A percentile compares a stretch with the other conserved stretches of the same genome.
These are phyloP conservation scores for Taiozyma sp. DNA, from an alignment of 1,139 yeast genomes.

Conservation along the genomic window DNA sequence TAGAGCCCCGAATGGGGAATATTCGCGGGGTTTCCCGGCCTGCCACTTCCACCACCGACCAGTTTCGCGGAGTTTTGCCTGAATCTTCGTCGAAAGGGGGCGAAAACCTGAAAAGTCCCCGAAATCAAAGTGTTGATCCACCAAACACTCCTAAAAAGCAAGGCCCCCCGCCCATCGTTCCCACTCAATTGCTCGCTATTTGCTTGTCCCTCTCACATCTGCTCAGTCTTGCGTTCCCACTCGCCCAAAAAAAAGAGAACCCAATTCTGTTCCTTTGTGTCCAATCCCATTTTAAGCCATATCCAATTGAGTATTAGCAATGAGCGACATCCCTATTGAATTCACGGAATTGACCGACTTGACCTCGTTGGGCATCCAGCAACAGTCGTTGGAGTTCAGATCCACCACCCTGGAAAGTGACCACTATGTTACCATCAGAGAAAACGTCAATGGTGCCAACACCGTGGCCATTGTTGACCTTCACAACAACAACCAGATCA, in stretches of 20 bases:
- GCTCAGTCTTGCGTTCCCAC: not conserved
- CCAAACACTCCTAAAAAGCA: not conserved
- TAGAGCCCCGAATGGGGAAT: not conserved
- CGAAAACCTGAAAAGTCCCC: slow-evolving; percentile 1
- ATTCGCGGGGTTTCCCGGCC: not conserved
- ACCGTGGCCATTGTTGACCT: slow-evolving; percentile 91
- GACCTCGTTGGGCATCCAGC: slow-evolving; percentile 79
- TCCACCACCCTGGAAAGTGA: slow-evolving; percentile 94
- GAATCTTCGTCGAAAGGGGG: slow-evolving; percentile 1
- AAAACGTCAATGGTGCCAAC: slow-evolving; percentile 69
- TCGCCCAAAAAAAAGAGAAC: not conserved
- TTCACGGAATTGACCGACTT: slow-evolving; percentile 73
- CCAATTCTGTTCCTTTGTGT: not conserved
- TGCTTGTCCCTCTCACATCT: not conserved
- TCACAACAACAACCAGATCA: slow-evolving; percentile 66
- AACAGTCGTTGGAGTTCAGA: slow-evolving; percentile 82
- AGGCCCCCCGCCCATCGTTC: not conserved
- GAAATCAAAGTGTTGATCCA: not conserved
- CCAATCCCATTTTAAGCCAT: not conserved
- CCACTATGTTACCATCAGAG: slow-evolving; percentile 85
- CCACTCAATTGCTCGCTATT: not conserved
- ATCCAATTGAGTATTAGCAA: slow-evolving; percentile 9
- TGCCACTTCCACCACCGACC: not conserved
- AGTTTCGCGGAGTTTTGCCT: not conserved
- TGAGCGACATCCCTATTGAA: slow-evolving; percentile 86